Conservation (phyloP, 139 green algal genomes). For the Chlamydomonas schloesseri region DNA sequence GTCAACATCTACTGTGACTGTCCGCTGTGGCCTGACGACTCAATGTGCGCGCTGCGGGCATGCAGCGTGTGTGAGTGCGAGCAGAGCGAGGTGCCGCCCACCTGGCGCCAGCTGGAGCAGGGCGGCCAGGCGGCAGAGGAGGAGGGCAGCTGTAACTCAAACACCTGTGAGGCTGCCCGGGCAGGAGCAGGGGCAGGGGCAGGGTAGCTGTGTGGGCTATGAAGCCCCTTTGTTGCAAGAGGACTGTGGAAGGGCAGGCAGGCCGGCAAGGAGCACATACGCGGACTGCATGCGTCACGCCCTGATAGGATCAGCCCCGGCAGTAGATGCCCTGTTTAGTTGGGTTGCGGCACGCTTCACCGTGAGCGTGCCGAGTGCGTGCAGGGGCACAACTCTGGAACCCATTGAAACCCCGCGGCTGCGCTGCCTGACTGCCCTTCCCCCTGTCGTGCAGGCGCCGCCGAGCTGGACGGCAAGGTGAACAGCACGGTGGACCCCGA, state of each 20-base stretch:
- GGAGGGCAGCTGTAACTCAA: conserved; percentile 37
- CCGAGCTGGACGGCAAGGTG: conserved; percentile 45
- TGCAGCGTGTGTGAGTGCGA: conserved; percentile 93
- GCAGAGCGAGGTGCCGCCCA: conserved; percentile 80
- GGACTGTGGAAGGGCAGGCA: no score
- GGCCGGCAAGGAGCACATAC: no score
- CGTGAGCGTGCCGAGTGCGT: no score
- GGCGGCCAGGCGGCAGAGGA: conserved; percentile 27
- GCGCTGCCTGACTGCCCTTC: no score
- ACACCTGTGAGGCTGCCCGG: conserved; percentile 16
- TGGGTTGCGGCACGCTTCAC: no score
- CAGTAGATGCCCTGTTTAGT: no score
- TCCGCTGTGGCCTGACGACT: conserved; percentile 95
- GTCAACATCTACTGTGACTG: conserved; percentile 95
- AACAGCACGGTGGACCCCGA: conserved; percentile 48
- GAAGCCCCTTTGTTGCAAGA: no score
- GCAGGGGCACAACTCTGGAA: no score
- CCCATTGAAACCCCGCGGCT: no score
- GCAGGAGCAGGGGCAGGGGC: neutral
- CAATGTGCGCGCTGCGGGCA: conserved; percentile 87
- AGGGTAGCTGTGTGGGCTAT: no score
- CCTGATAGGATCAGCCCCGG: no score
- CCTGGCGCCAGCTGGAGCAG: conserved; percentile 63
- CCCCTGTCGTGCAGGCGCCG: conserved; percentile 4
- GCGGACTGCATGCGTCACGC: no score